phyloP scores from a whole-genome alignment of 495 filamentous ascomycete genomes.

The Clohesyomyces aquaticus region DNA sequence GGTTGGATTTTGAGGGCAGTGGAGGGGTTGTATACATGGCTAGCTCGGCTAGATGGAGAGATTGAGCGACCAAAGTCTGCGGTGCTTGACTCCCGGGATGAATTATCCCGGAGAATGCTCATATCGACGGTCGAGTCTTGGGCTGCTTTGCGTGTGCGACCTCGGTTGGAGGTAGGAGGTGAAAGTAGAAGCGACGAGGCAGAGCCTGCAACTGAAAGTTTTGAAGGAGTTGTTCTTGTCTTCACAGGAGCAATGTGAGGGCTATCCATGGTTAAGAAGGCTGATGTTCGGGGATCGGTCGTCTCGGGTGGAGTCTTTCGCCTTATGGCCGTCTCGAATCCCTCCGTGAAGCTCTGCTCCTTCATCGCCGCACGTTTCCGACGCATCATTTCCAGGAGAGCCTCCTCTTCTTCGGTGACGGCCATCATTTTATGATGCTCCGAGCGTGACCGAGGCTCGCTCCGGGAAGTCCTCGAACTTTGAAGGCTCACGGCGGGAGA shows the following conservation, averaged over 20 bases:
- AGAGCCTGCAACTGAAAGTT: constrained; percentile 1
- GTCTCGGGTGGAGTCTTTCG: constrained; percentile 19
- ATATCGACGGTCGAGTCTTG: constrained; percentile 11
- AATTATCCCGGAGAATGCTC: constrained; percentile 35
- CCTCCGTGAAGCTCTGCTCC: constrained; percentile 68
- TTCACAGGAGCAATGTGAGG: constrained; percentile 17
- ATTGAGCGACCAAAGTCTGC: not conserved
- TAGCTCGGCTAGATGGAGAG: constrained; percentile 9
- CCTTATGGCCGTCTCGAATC: constrained; percentile 45
- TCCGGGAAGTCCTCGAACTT: constrained; percentile 25
- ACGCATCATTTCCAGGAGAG: constrained; percentile 79
- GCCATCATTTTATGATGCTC: constrained; percentile 67
- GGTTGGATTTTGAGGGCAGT: constrained; percentile 31
- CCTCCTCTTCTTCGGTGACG: constrained; percentile 83
- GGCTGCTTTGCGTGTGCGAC: constrained; percentile 7
- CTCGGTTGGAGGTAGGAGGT: constrained; percentile 10
- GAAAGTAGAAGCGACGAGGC: constrained; percentile 22
- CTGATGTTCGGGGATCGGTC: constrained; percentile 30
- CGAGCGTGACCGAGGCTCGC: constrained; percentile 24
- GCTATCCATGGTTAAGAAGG: constrained; percentile 34
- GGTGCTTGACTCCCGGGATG: constrained; percentile 23
- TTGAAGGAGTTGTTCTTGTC: not conserved
- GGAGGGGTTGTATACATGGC: constrained; percentile 11
- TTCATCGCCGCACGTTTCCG: constrained; percentile 76
- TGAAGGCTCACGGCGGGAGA: constrained; percentile 29